A percentile compares a stretch with the other conserved stretches of the same genome.
Conservation (phyloP, 2,329 filamentous ascomycete species). For the Trematosphaeria pertusa region DNA sequence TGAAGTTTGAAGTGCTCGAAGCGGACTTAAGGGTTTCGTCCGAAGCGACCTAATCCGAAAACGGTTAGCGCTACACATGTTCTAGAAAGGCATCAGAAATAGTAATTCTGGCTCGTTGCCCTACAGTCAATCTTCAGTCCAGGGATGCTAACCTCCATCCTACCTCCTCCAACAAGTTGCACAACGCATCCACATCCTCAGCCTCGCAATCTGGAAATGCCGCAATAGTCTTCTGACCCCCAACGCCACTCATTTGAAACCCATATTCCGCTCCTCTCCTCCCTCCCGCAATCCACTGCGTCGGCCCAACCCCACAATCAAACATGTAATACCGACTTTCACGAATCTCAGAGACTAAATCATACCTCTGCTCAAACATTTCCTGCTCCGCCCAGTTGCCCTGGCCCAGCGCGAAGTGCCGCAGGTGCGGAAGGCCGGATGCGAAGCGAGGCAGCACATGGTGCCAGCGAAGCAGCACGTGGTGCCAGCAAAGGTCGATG, state of each 20-base stretch:
- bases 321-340: slow-evolving; percentile 11
- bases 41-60: too few relatives aligned
- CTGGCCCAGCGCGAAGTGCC: slow-evolving; percentile 14
- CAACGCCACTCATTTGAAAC: background rate
- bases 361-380: slow-evolving; percentile 17
- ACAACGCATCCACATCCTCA: slow-evolving; percentile 8
- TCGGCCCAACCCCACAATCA: slow-evolving; percentile 4
- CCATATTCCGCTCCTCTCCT: background rate
- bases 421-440: slow-evolving; percentile 10
- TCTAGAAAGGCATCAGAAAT: too few relatives aligned
- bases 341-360: background rate
- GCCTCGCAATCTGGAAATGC: slow-evolving; percentile 4
- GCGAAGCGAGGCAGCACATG: slow-evolving; percentile 14
- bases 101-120: too few relatives aligned
- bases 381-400: slow-evolving; percentile 6
- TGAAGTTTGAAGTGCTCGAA: too few relatives aligned
- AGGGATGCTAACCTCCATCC: too few relatives aligned
- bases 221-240: background rate
- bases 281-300: slow-evolving; percentile 7
- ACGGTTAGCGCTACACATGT: too few relatives aligned
- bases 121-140: too few relatives aligned
- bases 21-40: too few relatives aligned
- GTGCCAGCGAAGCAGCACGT: slow-evolving; percentile 25
- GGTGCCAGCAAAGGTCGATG: too few relatives aligned
- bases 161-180: slow-evolving; percentile 6